A percentile compares a stretch with the other conserved stretches of the same genome.
Evolutionary conservation across 2,329 filamentous ascomycete species (phyloP).

Genomic region (Beauveria pseudobassiana): DNA sequence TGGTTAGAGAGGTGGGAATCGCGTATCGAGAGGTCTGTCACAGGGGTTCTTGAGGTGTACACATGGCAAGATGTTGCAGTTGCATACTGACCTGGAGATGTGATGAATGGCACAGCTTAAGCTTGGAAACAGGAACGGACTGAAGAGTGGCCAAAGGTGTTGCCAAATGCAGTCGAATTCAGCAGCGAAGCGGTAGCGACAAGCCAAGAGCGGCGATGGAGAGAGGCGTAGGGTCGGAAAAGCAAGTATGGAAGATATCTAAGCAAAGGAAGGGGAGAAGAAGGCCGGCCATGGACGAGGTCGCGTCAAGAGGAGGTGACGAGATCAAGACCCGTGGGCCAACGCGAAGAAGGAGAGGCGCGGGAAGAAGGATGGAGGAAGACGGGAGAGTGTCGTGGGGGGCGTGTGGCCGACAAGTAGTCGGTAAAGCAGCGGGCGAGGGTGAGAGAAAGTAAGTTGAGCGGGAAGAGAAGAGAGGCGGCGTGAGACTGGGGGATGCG

Average conservation of each 20-base stretch:
- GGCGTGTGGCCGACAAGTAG: not conserved
- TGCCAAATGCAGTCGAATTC: not conserved
- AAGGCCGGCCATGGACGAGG: not conserved
- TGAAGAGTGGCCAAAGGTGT: not conserved
- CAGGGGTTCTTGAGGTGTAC: not conserved
- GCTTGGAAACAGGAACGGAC: not conserved
- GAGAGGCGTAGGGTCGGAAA: not conserved
- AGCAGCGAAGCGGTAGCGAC: not conserved
- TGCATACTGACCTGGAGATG: not conserved
- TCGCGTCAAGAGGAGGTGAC: not conserved
- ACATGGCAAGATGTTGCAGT: not conserved
- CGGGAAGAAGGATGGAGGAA: not conserved
- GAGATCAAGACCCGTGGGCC: not conserved
- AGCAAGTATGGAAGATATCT: not conserved
- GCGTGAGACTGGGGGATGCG: not conserved
- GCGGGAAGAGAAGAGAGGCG: slow-evolving; percentile 2
- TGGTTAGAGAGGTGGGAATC: not conserved
- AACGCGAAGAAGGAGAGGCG: not conserved
- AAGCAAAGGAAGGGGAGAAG: not conserved
- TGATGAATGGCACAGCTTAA: not conserved
- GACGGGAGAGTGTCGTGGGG: not conserved
- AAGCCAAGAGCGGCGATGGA: not conserved
- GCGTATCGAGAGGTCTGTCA: not conserved
- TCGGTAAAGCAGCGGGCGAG: not conserved
- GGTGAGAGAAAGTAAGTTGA: not conserved